A percentile compares a stretch with the other conserved stretches of the same genome.
Evolutionary conservation across 2,329 filamentous ascomycete genomes (phyloP).

Genomic region (Talaromyces pinophilus): DNA sequence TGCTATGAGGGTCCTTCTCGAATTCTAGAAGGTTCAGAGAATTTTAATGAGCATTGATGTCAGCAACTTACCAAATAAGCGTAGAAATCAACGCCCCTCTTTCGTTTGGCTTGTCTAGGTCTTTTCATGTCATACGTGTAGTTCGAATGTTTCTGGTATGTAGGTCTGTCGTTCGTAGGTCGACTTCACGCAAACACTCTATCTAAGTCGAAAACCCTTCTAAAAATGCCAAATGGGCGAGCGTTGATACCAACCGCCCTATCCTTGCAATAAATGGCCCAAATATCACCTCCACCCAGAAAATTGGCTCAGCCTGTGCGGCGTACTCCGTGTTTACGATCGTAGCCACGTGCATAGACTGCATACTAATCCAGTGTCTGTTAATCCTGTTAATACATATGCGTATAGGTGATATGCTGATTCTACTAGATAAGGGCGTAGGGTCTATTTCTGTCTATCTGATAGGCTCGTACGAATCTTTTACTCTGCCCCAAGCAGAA

Average conservation of each 20-base stretch:
- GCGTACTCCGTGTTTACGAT: background rate
- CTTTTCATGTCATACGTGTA: background rate
- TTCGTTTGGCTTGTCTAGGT: background rate
- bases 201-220: background rate
- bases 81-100: background rate
- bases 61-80: background rate
- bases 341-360: background rate
- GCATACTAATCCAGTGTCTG: background rate
- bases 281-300: background rate
- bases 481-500: background rate
- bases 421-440: background rate
- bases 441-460: background rate
- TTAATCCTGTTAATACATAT: too few species aligned
- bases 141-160: background rate
- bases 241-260: background rate
- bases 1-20: background rate
- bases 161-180: too few species aligned
- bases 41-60: background rate
- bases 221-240: background rate
- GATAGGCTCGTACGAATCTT: background rate
- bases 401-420: background rate
- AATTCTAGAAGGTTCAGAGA: background rate
- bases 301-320: background rate
- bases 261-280: background rate
- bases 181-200: background rate